Evolutionary conservation across 2,329 filamentous ascomycete species (phyloP).

Genomic region (Diaporthe sp.): DNA sequence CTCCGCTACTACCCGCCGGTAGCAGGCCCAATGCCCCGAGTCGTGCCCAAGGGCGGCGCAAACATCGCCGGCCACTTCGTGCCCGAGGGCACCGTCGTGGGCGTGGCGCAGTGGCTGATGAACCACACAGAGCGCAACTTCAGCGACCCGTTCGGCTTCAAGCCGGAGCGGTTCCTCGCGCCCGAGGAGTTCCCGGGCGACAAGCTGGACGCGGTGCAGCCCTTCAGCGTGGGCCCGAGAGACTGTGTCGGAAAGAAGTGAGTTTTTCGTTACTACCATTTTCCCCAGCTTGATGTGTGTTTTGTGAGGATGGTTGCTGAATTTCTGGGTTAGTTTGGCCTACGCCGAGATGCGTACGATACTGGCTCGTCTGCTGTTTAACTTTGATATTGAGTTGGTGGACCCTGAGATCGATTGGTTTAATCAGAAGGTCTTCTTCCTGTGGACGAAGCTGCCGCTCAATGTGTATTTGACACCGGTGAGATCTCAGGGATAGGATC

Average conservation of each 20-base stretch:
- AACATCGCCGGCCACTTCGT: constrained; percentile 50
- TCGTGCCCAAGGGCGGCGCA: constrained; percentile 51
- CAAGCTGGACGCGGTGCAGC: constrained; percentile 58
- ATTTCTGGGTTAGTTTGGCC: constrained; percentile 55
- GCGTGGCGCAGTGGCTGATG: constrained; percentile 60
- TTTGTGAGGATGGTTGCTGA: background rate
- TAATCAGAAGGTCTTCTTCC: constrained; percentile 54
- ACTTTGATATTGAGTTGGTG: constrained; percentile 61
- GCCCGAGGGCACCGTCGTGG: constrained; percentile 54
- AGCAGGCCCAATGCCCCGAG: constrained; percentile 47
- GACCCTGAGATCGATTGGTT: constrained; percentile 56
- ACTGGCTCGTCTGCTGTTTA: constrained; percentile 61
- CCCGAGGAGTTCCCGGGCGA: constrained; percentile 58
- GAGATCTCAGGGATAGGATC: background rate
- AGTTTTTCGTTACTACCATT: constrained; percentile 42
- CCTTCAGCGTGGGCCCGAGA: constrained; percentile 63
- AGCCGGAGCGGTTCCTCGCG: constrained; percentile 63
- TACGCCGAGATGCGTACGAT: constrained; percentile 66
- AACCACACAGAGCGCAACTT: constrained; percentile 61
- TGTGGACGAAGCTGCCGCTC: constrained; percentile 58
- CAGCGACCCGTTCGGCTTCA: constrained; percentile 58
- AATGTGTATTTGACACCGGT: constrained; percentile 54
- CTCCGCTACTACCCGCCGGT: constrained; percentile 54
- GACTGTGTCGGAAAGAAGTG: constrained; percentile 67
- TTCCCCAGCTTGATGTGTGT: too few species aligned